Evolutionary conservation across 2,329 filamentous ascomycete species (phyloP).

Genomic region (Neonectria sp.): DNA sequence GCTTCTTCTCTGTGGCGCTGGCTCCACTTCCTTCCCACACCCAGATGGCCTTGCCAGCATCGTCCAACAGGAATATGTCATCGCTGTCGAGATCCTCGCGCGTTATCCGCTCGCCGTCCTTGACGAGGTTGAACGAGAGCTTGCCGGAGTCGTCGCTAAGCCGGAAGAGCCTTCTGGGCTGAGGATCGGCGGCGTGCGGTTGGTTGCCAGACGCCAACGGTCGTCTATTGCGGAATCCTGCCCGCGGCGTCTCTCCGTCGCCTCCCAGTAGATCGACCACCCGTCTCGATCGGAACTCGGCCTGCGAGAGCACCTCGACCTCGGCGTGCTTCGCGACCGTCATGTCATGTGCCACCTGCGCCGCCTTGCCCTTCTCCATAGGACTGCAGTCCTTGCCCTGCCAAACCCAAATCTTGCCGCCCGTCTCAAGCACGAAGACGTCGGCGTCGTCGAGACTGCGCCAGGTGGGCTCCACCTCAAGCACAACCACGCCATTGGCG

Average conservation of each 20-base stretch:
- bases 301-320: constrained; percentile 75
- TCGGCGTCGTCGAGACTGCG: constrained; percentile 75
- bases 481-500: constrained; percentile 68
- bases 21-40: constrained; percentile 76
- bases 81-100: constrained; percentile 67
- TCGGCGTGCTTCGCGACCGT: constrained; percentile 75
- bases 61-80: constrained; percentile 75
- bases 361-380: constrained; percentile 79
- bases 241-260: constrained; percentile 55
- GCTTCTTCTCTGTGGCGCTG: constrained; percentile 70
- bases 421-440: constrained; percentile 75
- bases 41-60: constrained; percentile 72
- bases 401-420: constrained; percentile 79
- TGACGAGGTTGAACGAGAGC: constrained; percentile 71
- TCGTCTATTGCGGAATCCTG: constrained; percentile 58
- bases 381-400: constrained; percentile 76
- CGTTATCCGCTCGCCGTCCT: constrained; percentile 64
- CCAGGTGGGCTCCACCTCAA: constrained; percentile 75
- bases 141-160: constrained; percentile 74
- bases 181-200: constrained; percentile 35
- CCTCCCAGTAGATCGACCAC: constrained; percentile 72
- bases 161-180: constrained; percentile 67
- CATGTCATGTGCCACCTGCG: constrained; percentile 77
- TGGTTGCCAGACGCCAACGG: constrained; percentile 55
- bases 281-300: constrained; percentile 68